Evolutionary conservation across 2,329 filamentous ascomycete genomes (phyloP).

Genomic region (Leptographium procerum): DNA sequence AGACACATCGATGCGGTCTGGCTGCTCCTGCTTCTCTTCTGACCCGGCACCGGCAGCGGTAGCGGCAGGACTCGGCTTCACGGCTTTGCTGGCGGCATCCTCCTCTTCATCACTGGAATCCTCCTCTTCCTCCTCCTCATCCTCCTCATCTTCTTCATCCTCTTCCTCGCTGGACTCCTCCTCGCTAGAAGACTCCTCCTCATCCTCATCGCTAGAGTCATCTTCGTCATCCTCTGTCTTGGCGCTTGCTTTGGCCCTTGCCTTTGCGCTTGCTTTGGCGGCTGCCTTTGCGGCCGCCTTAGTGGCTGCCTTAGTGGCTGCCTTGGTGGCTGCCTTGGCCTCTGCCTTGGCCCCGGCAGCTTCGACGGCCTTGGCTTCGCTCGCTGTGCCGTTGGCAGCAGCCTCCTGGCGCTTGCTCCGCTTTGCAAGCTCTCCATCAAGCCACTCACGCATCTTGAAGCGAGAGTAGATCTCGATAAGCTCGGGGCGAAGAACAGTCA

Average conservation of each 20-base stretch:
- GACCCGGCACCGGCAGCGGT: no score
- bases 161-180: not conserved
- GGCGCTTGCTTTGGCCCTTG: constrained; percentile 8
- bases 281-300: constrained; percentile 7
- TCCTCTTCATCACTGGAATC: not conserved
- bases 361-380: constrained; percentile 17
- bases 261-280: constrained; percentile 7
- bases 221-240: constrained; percentile 17
- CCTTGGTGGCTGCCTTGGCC: not conserved
- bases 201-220: not conserved
- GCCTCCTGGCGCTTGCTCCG: constrained; percentile 28
- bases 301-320: not conserved
- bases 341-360: not conserved
- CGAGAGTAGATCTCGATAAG: constrained; percentile 79
- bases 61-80: not conserved
- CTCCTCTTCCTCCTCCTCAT: not conserved
- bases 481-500: constrained; percentile 88
- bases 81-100: not conserved
- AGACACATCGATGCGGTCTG: constrained; percentile 72
- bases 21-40: constrained; percentile 23
- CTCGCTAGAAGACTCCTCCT: not conserved
- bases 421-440: constrained; percentile 64
- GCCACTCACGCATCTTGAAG: constrained; percentile 78
- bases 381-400: constrained; percentile 17
- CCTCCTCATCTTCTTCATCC: not conserved